Percentiles rank a stretch among this genome's conserved stretches.
phyloP scores from a whole-genome alignment of 495 filamentous ascomycete genomes.

The Penicillium nucicola region DNA sequence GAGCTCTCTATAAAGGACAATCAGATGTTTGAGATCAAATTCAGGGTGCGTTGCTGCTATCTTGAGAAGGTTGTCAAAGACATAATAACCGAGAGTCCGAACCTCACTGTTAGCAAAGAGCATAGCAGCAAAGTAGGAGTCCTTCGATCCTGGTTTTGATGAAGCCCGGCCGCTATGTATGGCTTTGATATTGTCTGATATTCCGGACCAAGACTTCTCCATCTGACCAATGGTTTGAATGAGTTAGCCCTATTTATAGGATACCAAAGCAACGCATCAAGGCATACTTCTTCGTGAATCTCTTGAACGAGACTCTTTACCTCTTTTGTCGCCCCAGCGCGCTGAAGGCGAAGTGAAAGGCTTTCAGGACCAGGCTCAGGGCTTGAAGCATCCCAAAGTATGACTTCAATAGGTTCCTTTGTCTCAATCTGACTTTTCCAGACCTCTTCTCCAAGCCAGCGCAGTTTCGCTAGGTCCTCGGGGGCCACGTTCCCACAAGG shows the following conservation, averaged over 20 bases:
- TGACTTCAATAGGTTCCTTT: constrained; percentile 8
- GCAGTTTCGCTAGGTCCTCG: constrained; percentile 10
- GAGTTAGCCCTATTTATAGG: neutral
- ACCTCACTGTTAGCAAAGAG: constrained; percentile 10
- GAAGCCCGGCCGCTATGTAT: constrained; percentile 4
- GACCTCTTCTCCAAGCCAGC: neutral
- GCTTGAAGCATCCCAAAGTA: constrained; percentile 9
- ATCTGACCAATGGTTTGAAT: neutral
- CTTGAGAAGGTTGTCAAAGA: constrained; percentile 9
- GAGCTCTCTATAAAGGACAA: constrained; percentile 4
- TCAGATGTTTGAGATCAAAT: constrained; percentile 8
- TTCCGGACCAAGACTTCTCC: constrained; percentile 8
- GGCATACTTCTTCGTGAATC: constrained; percentile 10
- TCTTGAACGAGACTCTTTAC: constrained; percentile 1
- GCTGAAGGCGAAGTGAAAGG: constrained; percentile 1
- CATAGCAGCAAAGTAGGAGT: constrained; percentile 14
- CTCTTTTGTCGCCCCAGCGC: constrained; percentile 7
- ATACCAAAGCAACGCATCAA: too few relatives aligned
- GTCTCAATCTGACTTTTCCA: neutral
- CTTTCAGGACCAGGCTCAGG: neutral
- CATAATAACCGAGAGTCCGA: constrained; percentile 8
- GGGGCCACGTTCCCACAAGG: constrained; percentile 8
- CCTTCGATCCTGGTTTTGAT: constrained; percentile 1
- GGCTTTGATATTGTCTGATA: neutral
- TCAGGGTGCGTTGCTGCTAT: neutral